Evolutionary conservation across 2,329 filamentous ascomycete species (phyloP).

Genomic region (Trichoderma pleuroti): DNA sequence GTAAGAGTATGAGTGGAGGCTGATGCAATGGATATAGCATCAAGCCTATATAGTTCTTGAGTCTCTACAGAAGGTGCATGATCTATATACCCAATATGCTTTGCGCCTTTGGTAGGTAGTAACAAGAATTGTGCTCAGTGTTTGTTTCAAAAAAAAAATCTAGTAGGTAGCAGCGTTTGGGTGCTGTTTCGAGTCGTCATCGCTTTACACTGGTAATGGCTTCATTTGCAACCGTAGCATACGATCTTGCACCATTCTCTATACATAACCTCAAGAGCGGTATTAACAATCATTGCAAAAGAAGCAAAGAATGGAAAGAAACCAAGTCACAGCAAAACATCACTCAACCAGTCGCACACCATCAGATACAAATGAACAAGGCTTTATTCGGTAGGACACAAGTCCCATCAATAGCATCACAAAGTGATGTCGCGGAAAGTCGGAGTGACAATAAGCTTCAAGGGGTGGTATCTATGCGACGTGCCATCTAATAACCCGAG

Average conservation of each 20-base stretch:
- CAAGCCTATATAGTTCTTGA: neutral
- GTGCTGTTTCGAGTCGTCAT: neutral
- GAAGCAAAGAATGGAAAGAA: neutral
- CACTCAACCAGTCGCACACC: neutral
- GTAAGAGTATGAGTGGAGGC: neutral
- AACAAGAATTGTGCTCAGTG: neutral
- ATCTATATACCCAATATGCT: neutral
- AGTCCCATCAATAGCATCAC: neutral
- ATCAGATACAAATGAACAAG: neutral
- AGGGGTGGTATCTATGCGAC: conserved; percentile 19
- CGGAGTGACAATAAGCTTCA: conserved; percentile 12
- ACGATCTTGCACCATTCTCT: too few relatives aligned
- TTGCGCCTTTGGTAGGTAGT: neutral
- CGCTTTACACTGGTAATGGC: neutral
- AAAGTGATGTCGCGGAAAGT: neutral
- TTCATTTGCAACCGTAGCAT: neutral
- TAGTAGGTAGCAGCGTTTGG: neutral
- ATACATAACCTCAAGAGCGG: neutral
- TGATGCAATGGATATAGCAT: neutral
- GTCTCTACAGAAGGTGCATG: neutral
- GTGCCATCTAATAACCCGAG: conserved; percentile 17
- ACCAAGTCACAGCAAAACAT: neutral
- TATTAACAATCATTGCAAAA: neutral
- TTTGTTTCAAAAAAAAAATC: neutral
- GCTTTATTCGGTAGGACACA: conserved; percentile 4